Percentiles rank a stretch among this genome's conserved stretches.
Evolutionary conservation across 176 grass and related monocot species (phyloP).

Genomic region (Tuctoria greenei): DNA sequence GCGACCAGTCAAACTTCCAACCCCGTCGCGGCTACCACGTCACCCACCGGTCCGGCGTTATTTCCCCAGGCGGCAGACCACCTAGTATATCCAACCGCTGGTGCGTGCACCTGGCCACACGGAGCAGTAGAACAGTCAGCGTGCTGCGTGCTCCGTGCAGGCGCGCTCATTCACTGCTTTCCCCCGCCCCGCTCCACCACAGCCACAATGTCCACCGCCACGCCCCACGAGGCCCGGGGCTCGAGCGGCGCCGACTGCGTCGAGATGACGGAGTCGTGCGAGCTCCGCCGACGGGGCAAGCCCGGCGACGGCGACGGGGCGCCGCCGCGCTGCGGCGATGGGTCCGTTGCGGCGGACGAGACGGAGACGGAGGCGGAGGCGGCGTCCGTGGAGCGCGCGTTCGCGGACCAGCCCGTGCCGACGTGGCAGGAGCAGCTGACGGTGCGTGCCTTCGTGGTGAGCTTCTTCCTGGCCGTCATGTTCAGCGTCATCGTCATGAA

Average conservation of each 20-base stretch:
- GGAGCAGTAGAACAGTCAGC: background rate
- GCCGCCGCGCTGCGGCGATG: too few species aligned
- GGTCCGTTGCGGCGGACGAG: background rate
- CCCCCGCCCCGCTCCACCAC: background rate
- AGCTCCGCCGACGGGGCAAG: slow-evolving; percentile 42
- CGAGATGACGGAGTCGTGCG: slow-evolving; percentile 39
- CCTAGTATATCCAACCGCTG: background rate
- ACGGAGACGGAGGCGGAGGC: background rate
- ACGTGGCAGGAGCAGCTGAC: slow-evolving; percentile 76
- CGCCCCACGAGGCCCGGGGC: background rate
- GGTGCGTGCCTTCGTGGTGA: slow-evolving; percentile 60
- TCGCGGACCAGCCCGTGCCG: slow-evolving; percentile 49
- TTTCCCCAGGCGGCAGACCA: too few species aligned
- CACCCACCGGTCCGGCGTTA: background rate
- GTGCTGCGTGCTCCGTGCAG: background rate
- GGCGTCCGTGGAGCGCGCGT: slow-evolving; percentile 40
- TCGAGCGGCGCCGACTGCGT: slow-evolving; percentile 24
- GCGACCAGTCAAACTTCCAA: background rate
- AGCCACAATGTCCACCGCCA: slow-evolving; percentile 8
- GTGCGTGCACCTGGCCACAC: background rate
- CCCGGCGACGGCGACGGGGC: background rate
- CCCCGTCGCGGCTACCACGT: background rate
- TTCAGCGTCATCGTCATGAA: slow-evolving; percentile 92
- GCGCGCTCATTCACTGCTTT: background rate
- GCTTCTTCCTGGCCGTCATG: slow-evolving; percentile 65